Base-by-base conservation (phyloP, 2,329 filamentous ascomycete genomes). In the Fusarium concolor region DNA sequence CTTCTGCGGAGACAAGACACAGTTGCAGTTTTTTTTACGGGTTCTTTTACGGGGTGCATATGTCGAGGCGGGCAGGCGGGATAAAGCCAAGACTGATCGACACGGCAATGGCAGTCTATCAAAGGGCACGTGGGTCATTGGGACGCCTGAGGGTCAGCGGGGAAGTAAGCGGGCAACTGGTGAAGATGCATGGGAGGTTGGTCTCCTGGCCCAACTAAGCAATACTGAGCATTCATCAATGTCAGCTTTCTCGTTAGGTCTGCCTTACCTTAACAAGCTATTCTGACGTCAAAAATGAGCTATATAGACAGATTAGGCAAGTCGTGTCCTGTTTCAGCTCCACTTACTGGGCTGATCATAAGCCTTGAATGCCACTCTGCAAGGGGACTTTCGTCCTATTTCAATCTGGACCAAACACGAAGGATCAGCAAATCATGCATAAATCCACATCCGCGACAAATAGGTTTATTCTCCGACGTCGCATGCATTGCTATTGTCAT, bases 51-150 rank as follows among this genome's bases (percentile, higher is more conserved):
- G 9, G 12, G 29, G 33, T 35, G 10, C n/a, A 8, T 10, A 61
- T 28, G 17, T 17, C 35, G 17, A 44, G 42, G 35, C 15, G n/a
- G 54, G 39, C 20, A 44, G 42, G 29, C n/a, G 15, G 54, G 39
- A n/a, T 45, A 18, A 50, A 39, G 58, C 47, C 51, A 53, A 58
- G 67, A 42, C 9, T 39, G 66, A 67, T 69, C 66, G 38, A 10
- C 63, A 11, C 10, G 11, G 35, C 18, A 42, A n/a, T n/a, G 14
- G 24, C 26, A 10, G 5, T 50, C n/a, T n/a, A 31, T 41, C 15
- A 20, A 20, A 10, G 42, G 12, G 50, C 64, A 67, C 63, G 63
- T 67, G 57, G 51, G 63, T 52, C 45, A 33, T 17, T 8, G 29
- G 11, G 29, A 31, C 29, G 12, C 12, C n/a, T n/a, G 29, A 31